A percentile compares a stretch with the other conserved stretches of the same genome.
Conservation (phyloP, 352 stramenopile species). For the Globisporangium irregulare region DNA sequence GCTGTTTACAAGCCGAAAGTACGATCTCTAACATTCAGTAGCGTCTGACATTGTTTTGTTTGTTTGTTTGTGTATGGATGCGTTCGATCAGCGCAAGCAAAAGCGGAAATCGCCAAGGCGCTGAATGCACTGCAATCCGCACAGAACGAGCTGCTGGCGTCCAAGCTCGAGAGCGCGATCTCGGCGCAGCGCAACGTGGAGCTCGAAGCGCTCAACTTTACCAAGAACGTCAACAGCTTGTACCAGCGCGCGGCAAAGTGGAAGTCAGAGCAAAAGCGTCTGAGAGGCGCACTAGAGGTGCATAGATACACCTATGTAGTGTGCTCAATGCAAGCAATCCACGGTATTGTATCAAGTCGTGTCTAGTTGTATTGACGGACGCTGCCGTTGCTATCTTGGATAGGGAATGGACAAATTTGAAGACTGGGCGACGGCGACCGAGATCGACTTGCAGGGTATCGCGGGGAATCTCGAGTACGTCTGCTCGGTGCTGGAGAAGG, state of each 20-base stretch:
- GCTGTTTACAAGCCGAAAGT: not conserved
- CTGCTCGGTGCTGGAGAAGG: conserved; percentile 58
- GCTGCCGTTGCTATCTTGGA: not conserved
- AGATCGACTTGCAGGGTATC: conserved; percentile 49
- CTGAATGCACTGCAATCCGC: conserved; percentile 36
- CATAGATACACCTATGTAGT: not conserved
- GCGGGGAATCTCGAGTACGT: conserved; percentile 73
- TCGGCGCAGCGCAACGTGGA: conserved; percentile 53
- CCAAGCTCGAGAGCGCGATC: conserved; percentile 51
- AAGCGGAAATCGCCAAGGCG: conserved; percentile 32
- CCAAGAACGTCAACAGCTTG: conserved; percentile 53
- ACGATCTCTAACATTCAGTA: not conserved
- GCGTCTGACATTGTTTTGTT: conserved; percentile 5
- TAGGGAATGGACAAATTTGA: conserved; percentile 54
- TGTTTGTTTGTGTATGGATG: not conserved
- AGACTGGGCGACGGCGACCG: conserved; percentile 43
- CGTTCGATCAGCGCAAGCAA: conserved; percentile 17
- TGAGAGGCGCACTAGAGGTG: conserved; percentile 43
- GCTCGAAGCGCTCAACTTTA: conserved; percentile 52
- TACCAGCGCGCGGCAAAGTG: conserved; percentile 63
- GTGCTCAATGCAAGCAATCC: not conserved
- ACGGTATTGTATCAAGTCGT: not conserved
- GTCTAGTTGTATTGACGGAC: not conserved
- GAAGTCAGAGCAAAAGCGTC: conserved; percentile 65
- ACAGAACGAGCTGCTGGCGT: conserved; percentile 37